These are phyloP conservation scores for Podila clonocystis DNA, from an alignment of 192 early-diverging fungal species.

Conservation along the genomic window DNA sequence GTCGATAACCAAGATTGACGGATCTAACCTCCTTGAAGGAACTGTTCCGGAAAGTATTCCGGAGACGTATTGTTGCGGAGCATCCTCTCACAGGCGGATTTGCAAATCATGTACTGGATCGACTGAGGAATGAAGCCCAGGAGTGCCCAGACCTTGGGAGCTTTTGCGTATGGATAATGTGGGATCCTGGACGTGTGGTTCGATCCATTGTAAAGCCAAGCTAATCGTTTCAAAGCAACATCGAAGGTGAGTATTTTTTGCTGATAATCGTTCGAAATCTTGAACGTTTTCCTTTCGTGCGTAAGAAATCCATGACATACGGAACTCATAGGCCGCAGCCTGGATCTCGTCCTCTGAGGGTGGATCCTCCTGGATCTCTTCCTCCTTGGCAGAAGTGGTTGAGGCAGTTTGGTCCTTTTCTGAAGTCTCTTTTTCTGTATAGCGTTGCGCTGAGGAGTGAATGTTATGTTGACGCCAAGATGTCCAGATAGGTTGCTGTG, in stretches of 20 bases:
- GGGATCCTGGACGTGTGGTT: constrained; percentile 50
- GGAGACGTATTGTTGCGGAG: constrained; percentile 54
- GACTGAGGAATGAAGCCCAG: constrained; percentile 49
- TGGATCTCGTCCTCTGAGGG: constrained; percentile 29
- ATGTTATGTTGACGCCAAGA: no score
- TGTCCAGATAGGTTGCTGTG: no score
- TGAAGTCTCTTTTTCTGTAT: no score
- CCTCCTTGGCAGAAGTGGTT: no score
- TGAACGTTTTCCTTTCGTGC: no score
- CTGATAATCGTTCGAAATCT: no score
- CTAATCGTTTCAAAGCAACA: background rate
- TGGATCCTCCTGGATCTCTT: background rate
- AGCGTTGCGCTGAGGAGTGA: no score
- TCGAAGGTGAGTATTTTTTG: background rate
- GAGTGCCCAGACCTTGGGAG: constrained; percentile 51
- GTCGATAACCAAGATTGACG: background rate
- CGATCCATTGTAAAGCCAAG: constrained; percentile 36
- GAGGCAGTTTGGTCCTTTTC: no score
- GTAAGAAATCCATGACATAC: background rate
- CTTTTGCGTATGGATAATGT: constrained; percentile 55
- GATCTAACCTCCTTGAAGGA: constrained; percentile 55
- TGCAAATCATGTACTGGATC: constrained; percentile 52
- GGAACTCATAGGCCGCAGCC: constrained; percentile 35
- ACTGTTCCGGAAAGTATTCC: constrained; percentile 60
- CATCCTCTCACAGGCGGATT: constrained; percentile 54